These are phyloP conservation scores for Sporopachydermia cereana DNA, from an alignment of 1,139 yeast genomes.

Conservation along the genomic window DNA sequence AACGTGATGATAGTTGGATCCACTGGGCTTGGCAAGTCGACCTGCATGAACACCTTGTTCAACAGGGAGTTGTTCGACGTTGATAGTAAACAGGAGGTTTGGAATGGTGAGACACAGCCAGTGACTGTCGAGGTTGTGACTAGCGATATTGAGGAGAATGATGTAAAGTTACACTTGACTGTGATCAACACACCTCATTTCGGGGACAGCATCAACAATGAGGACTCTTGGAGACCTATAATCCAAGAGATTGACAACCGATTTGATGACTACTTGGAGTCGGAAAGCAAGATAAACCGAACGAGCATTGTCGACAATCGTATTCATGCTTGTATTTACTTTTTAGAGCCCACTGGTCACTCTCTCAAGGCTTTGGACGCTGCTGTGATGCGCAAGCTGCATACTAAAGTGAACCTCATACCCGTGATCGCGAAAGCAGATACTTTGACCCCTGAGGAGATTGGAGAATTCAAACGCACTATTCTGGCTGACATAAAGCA, in stretches of 20 bases:
- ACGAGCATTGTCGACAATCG: slow-evolving; percentile 60
- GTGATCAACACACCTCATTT: slow-evolving; percentile 91
- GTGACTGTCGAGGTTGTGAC: slow-evolving; percentile 59
- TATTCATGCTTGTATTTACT: slow-evolving; percentile 78
- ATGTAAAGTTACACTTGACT: slow-evolving; percentile 75
- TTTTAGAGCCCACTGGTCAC: slow-evolving; percentile 97
- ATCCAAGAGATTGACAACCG: slow-evolving; percentile 81
- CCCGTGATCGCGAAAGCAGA: slow-evolving; percentile 95
- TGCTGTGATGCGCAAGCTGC: slow-evolving; percentile 77
- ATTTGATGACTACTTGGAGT: slow-evolving; percentile 80
- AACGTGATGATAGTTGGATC: slow-evolving; percentile 84
- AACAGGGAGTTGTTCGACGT: slow-evolving; percentile 55
- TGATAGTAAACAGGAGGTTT: slow-evolving; percentile 22
- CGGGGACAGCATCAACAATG: slow-evolving; percentile 83
- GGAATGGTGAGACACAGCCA: slow-evolving; percentile 27
- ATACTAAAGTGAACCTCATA: slow-evolving; percentile 83
- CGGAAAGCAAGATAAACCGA: slow-evolving; percentile 80
- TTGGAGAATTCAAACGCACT: slow-evolving; percentile 51
- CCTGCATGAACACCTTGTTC: slow-evolving; percentile 84
- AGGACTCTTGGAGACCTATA: slow-evolving; percentile 88
- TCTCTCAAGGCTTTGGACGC: slow-evolving; percentile 82
- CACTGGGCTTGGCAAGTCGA: slow-evolving; percentile 87
- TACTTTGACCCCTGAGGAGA: slow-evolving; percentile 83
- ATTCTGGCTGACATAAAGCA: slow-evolving; percentile 65
- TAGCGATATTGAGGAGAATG: slow-evolving; percentile 82